These are phyloP conservation scores for Cladosporium sp. DNA, from an alignment of 2,329 filamentous ascomycete genomes.

Conservation along the genomic window DNA sequence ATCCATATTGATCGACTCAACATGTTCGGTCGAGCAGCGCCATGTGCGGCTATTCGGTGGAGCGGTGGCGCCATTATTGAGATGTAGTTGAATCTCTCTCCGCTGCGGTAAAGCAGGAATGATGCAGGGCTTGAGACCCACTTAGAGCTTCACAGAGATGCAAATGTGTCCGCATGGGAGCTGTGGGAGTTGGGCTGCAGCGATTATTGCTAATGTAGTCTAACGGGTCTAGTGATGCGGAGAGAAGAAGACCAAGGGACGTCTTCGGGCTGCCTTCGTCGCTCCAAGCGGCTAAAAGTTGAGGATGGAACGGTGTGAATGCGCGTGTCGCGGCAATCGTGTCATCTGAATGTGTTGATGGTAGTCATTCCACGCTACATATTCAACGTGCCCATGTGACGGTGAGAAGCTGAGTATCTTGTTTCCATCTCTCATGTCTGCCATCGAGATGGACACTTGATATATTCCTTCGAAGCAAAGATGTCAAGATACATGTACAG, in stretches of 20 bases:
- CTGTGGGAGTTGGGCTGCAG: conserved; percentile 11
- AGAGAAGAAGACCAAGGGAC: background rate
- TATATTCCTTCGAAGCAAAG: background rate
- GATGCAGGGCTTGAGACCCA: conserved; percentile 2
- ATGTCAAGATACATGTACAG: background rate
- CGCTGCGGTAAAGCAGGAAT: background rate
- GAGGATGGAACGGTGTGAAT: background rate
- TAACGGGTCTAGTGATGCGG: background rate
- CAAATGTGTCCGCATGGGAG: background rate
- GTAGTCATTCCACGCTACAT: background rate
- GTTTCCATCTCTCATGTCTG: background rate
- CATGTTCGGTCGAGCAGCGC: background rate
- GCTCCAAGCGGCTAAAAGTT: background rate
- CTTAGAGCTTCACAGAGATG: conserved; percentile 6
- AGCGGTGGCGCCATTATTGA: conserved; percentile 2
- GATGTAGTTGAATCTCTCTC: background rate
- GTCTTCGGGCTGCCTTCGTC: background rate
- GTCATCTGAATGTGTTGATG: background rate
- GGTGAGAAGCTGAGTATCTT: background rate
- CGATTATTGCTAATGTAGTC: background rate
- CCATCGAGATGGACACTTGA: background rate
- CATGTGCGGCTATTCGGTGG: background rate
- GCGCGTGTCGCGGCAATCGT: background rate
- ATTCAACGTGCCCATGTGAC: background rate
- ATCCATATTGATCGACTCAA: background rate